phyloP scores from a whole-genome alignment of 805 yeast genomes.

The Candida maltosa region DNA sequence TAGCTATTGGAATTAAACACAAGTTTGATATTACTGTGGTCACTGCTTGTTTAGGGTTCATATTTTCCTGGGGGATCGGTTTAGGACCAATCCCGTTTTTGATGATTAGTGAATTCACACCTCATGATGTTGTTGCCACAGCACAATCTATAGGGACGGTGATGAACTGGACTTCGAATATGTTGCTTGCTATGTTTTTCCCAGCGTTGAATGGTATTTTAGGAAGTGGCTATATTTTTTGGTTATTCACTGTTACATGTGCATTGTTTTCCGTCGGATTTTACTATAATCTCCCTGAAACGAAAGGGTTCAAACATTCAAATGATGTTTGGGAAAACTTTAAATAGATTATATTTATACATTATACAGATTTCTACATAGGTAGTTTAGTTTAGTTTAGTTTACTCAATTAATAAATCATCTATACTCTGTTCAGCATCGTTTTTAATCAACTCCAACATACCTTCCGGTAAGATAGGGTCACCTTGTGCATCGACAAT shows the following conservation, averaged over 20 bases:
- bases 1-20: conserved; percentile 21
- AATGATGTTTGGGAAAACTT: conserved; percentile 26
- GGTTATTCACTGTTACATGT: conserved; percentile 21
- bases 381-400: no score
- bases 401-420: conserved; percentile 49
- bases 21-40: conserved; percentile 13
- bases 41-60: conserved; percentile 29
- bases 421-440: conserved; percentile 84
- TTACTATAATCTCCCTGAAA: conserved; percentile 28
- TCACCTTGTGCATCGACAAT: conserved; percentile 58
- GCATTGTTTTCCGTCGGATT: conserved; percentile 16
- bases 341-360: no score
- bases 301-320: conserved; percentile 21
- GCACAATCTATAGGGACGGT: conserved; percentile 36
- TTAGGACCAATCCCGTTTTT: conserved; percentile 36
- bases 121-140: conserved; percentile 27
- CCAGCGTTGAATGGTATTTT: conserved; percentile 23
- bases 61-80: conserved; percentile 32
- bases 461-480: conserved; percentile 90
- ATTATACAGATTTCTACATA: no score
- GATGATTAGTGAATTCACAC: conserved; percentile 34
- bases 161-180: conserved; percentile 33
- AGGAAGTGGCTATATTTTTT: conserved; percentile 29
- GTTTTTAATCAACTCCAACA: conserved; percentile 78
- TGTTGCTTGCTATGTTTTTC: conserved; percentile 29